These are phyloP conservation scores for Handroanthus guayacan DNA, from an alignment of 257 asterid genomes.

Conservation along the genomic window DNA sequence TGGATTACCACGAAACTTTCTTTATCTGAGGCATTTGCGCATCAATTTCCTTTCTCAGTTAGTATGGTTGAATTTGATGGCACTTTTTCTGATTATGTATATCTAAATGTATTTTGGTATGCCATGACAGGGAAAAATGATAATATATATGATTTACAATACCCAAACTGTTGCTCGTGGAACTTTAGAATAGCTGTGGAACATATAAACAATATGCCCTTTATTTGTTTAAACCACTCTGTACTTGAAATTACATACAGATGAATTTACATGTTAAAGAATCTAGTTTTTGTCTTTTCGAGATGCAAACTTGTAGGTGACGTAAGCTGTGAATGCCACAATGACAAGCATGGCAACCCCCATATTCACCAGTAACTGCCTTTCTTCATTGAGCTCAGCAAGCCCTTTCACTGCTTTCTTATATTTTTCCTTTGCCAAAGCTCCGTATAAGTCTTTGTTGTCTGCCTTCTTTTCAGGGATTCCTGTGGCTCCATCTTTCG, in stretches of 20 bases:
- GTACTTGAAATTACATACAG: constrained; percentile 11
- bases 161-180: neutral
- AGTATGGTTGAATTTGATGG: neutral
- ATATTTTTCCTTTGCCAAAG: constrained; percentile 33
- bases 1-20: neutral
- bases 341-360: constrained; percentile 72
- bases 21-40: neutral
- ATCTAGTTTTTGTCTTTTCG: constrained; percentile 41
- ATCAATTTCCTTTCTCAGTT: neutral
- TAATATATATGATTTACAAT: neutral
- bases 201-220: constrained; percentile 17
- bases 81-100: constrained; percentile 2
- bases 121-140: neutral
- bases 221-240: constrained; percentile 14
- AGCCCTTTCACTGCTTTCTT: constrained; percentile 50
- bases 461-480: constrained; percentile 23
- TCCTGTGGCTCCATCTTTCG: constrained; percentile 17
- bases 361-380: constrained; percentile 69
- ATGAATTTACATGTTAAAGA: constrained; percentile 5
- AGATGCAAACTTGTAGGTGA: constrained; percentile 47
- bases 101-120: neutral
- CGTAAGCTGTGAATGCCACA: constrained; percentile 63
- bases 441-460: constrained; percentile 27
- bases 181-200: constrained; percentile 17
- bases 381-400: constrained; percentile 57